These are phyloP conservation scores for Suhomyces bribrorum DNA, from an alignment of 1,139 yeast genomes.

Conservation along the genomic window DNA sequence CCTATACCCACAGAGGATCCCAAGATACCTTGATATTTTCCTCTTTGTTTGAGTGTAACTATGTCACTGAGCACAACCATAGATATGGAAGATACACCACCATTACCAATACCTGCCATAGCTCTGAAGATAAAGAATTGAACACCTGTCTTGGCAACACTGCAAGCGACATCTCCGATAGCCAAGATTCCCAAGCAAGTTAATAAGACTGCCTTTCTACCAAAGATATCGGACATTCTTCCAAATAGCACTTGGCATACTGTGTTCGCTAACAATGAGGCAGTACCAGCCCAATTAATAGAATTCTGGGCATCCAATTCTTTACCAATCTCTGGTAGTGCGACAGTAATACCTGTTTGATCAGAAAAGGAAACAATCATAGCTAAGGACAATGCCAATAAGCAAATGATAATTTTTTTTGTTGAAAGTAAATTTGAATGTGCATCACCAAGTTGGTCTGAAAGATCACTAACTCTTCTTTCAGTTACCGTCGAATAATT, in stretches of 20 bases:
- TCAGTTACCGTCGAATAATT: constrained; percentile 4
- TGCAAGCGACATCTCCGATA: constrained; percentile 45
- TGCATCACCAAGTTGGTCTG: constrained; percentile 38
- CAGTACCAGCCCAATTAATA: constrained; percentile 51
- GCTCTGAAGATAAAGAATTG: constrained; percentile 45
- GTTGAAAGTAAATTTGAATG: constrained; percentile 38
- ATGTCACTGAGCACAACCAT: constrained; percentile 49
- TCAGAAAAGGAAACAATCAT: constrained; percentile 36
- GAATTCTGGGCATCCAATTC: constrained; percentile 39
- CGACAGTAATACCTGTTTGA: constrained; percentile 46
- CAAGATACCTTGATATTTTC: constrained; percentile 48
- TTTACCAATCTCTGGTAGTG: constrained; percentile 40
- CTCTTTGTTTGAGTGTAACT: constrained; percentile 42
- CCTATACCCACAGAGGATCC: constrained; percentile 57
- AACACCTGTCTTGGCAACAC: constrained; percentile 38
- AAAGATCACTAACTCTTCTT: constrained; percentile 16
- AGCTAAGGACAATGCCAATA: constrained; percentile 29
- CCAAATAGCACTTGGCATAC: constrained; percentile 46
- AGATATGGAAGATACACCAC: constrained; percentile 44
- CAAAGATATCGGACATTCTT: constrained; percentile 46
- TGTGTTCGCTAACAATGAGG: constrained; percentile 48
- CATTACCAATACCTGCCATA: constrained; percentile 47
- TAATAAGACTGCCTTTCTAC: constrained; percentile 43
- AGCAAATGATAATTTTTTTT: constrained; percentile 30
- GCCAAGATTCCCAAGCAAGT: constrained; percentile 36